These are phyloP conservation scores for Xylariaceae sp. DNA, from an alignment of 2,329 filamentous ascomycete species.

Conservation along the genomic window DNA sequence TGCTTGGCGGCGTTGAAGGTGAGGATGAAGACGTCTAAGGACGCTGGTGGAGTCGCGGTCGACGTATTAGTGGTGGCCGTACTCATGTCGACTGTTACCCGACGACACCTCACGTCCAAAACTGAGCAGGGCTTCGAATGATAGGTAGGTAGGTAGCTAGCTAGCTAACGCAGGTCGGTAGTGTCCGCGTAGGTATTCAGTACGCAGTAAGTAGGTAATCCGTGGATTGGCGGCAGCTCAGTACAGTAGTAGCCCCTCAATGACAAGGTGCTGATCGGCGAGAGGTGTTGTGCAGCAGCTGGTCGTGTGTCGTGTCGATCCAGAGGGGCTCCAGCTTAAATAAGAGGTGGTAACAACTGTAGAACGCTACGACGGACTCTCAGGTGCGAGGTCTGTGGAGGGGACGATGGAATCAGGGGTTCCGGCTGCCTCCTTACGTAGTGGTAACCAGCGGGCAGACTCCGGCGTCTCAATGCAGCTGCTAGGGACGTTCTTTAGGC, in stretches of 20 bases:
- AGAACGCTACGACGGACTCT: too few species aligned
- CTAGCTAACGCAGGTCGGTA: not conserved
- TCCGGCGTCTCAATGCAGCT: too few species aligned
- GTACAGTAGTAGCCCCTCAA: not conserved
- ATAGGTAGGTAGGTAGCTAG: not conserved
- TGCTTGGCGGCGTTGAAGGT: constrained; percentile 86
- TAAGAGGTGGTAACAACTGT: too few species aligned
- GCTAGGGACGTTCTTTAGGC: too few species aligned
- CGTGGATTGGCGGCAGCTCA: not conserved
- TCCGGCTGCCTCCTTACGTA: too few species aligned
- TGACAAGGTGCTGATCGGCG: not conserved
- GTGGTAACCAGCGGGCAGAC: too few species aligned
- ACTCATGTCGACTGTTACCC: not conserved
- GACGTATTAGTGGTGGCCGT: not conserved
- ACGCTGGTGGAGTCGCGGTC: constrained; percentile 25
- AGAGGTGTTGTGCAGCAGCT: not conserved
- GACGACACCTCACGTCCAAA: too few species aligned
- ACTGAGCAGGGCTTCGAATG: not conserved
- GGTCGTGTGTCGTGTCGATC: not conserved
- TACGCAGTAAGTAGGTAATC: not conserved
- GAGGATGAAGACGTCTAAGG: constrained; percentile 64
- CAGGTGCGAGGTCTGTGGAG: too few species aligned
- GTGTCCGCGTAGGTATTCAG: too few species aligned
- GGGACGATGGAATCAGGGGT: too few species aligned
- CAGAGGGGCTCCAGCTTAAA: not conserved